Evolutionary conservation across 1,284 basidiomycete genomes (phyloP), one percentile per base, ranked within the genome.

Genomic region (Leccinum cinnamomeum): DNA sequence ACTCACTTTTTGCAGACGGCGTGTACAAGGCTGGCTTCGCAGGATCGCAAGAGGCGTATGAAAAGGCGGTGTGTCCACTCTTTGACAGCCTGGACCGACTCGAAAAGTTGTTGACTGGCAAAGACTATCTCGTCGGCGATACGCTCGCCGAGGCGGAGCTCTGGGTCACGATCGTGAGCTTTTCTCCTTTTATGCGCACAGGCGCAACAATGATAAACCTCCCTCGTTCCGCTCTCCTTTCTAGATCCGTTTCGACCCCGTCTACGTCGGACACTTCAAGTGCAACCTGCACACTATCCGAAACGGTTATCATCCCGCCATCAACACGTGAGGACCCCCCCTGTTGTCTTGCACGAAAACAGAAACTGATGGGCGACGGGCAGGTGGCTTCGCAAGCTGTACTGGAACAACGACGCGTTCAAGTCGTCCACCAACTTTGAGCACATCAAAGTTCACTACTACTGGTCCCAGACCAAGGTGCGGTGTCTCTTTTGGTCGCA

Each of bases 1-100:
- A 39, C 44, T 61, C 20, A 57, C 20, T 10, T 3, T 33, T 39
- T 28, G 7, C 58, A 92, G 91, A 92, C 69, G 91, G 90, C 7
- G 90, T 95, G 25, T 99, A 99, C 82, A 92, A 89, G 72, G 78
- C 87, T 2, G 97, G 97, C 3, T 98, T 99, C 69, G 95, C 96
- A 5, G 87, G 84, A 1, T 84, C 85, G 0, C 92, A 94, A 70
- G 78, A 83, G 44, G 95, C 95, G 2, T 98, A 98, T 78, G 84
- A 92, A 68, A 80, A 80, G 23, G 90, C 90, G 20, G 91, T 97
- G 39, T 72, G 76, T 12, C 81, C 84, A 5, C 78, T 95, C 6
- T 96, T 96, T 69, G 81, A 85, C 33, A 85, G 87, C 1, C 84
- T 98, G 58, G 93, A 97, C 74, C 85, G 86, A 54, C 80, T 93